Base-by-base conservation (phyloP, 352 stramenopile species). In the Globisporangium cederbergense region DNA sequence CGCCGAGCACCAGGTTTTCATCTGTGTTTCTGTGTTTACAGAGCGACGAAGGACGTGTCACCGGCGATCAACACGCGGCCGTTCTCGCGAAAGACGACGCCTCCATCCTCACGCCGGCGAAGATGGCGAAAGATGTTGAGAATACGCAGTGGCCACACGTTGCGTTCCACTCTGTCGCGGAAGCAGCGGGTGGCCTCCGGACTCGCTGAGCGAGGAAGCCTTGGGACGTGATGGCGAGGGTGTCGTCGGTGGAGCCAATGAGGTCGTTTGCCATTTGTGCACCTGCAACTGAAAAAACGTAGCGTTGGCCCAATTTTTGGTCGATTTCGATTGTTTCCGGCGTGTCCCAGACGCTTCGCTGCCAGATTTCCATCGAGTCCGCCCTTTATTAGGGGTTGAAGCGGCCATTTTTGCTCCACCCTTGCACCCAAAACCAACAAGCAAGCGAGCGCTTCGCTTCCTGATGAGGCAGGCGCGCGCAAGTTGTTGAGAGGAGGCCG, bases 111-210 rank as follows among this genome's bases (percentile, higher is more conserved):
- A 68, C 74, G 10, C 61, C 71, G 0, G 53, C 70, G 22, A 82
- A 93, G 54, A 73, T 71, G 22, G 63, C 40, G 20, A 90, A 85
- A 28, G 25, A 28, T 38, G 79, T 91, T 28, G 74, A 90, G 32
- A 56, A 58, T 93, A 28, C 74, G 74, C n/a, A 72, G 74, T 11
- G 81, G 82, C 2, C 77, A 85, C 22, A 1, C 25, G 25, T 28
- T 28, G 65, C 74, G 32, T 93, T 90, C 64, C 75, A 75, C n/a
- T 65, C 80, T 3, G 67, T 91, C 9, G 84, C 84, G 0, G 81
- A 90, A 57, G 79, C 22, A 93, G 84, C 64, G 82, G 90, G 59
- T 93, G 84, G 84, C 77, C 81, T 16, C 84, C 84, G 2, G 82
- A 90, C 22, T 42, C 90, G 46, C 63, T 93, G 1, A 45, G 16